These are phyloP conservation scores for Cladosporium velox DNA, from an alignment of 2,329 filamentous ascomycete genomes.

Conservation along the genomic window DNA sequence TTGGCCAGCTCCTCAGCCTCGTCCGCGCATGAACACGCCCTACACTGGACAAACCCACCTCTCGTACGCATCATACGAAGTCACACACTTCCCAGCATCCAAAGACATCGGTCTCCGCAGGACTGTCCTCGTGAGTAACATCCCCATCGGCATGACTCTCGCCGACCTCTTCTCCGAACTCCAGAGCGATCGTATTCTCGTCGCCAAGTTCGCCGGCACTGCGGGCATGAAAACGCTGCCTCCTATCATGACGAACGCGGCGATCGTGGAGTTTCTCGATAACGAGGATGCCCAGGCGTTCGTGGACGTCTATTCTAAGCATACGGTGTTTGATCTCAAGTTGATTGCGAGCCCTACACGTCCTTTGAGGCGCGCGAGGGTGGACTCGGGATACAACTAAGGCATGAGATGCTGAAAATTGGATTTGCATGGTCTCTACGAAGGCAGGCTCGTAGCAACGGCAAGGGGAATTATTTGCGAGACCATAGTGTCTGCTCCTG, in stretches of 20 bases:
- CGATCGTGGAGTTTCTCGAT: conserved; percentile 28
- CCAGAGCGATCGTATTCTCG: conserved; percentile 26
- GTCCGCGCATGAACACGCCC: background rate
- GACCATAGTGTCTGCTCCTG: background rate
- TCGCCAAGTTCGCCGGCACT: conserved; percentile 25
- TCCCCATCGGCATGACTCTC: conserved; percentile 26
- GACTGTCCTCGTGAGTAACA: conserved; percentile 29
- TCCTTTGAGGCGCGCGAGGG: background rate
- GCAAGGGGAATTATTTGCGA: background rate
- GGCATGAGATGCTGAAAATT: background rate
- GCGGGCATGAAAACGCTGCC: conserved; percentile 26
- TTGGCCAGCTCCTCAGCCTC: background rate
- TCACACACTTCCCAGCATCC: background rate
- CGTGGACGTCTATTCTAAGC: conserved; percentile 15
- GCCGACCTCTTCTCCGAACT: conserved; percentile 29
- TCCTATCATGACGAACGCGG: conserved; percentile 25
- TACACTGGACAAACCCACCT: background rate
- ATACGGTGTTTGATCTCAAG: background rate
- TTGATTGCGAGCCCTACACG: background rate
- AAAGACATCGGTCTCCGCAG: conserved; percentile 12
- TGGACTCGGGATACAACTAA: background rate
- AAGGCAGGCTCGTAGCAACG: background rate
- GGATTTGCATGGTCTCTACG: background rate
- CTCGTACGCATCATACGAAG: conserved; percentile 1
- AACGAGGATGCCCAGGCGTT: conserved; percentile 24